Evolutionary conservation across 2,329 filamentous ascomycete genomes (phyloP).

Genomic region (Nemania sp.): DNA sequence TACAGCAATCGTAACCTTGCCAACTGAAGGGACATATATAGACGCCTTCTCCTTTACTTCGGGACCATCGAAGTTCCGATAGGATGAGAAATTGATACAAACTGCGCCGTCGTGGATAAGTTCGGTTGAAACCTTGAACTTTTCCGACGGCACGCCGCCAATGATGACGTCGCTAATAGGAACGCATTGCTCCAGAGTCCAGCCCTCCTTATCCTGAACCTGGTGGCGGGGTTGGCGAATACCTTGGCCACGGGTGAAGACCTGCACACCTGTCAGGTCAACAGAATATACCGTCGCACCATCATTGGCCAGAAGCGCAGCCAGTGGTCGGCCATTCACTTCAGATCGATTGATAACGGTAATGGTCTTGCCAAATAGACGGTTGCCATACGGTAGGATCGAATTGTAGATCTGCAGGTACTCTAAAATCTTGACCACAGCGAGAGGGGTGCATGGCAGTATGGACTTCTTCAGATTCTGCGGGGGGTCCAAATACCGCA

Average conservation of each 20-base stretch:
- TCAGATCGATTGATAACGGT: conserved; percentile 97
- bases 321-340: conserved; percentile 90
- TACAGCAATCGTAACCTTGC: conserved; percentile 95
- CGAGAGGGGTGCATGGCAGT: conserved; percentile 92
- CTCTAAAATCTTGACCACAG: conserved; percentile 96
- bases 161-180: conserved; percentile 94
- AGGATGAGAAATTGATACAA: conserved; percentile 98
- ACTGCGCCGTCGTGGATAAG: conserved; percentile 87
- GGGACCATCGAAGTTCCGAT: conserved; percentile 85
- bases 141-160: conserved; percentile 84
- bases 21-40: conserved; percentile 95
- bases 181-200: conserved; percentile 78
- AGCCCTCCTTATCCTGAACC: conserved; percentile 80
- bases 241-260: conserved; percentile 88
- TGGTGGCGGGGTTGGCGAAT: conserved; percentile 85
- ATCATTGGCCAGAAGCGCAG: conserved; percentile 92
- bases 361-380: conserved; percentile 90
- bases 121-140: conserved; percentile 86
- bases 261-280: conserved; percentile 87
- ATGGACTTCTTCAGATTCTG: conserved; percentile 84
- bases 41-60: conserved; percentile 94
- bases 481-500: conserved; percentile 86
- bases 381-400: conserved; percentile 88
- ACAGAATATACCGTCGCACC: conserved; percentile 95
- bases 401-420: conserved; percentile 96